These are phyloP conservation scores for Teunomyces gatunensis DNA, from an alignment of 805 yeast genomes.

Conservation along the genomic window DNA sequence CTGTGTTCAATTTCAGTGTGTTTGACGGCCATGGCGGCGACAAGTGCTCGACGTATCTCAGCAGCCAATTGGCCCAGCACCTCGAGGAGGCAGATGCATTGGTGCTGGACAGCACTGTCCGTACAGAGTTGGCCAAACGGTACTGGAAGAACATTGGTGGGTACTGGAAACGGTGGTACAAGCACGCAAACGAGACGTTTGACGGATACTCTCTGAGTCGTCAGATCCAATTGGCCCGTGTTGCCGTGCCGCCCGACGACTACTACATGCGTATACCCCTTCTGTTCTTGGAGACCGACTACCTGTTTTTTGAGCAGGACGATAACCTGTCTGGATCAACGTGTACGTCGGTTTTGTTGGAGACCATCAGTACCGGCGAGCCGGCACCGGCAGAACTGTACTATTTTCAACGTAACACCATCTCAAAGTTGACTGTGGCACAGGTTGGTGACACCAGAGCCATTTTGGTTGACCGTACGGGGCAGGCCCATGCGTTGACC, in stretches of 20 bases:
- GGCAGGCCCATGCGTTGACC: slow-evolving; percentile 77
- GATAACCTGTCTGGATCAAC: slow-evolving; percentile 63
- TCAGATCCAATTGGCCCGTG: slow-evolving; percentile 17
- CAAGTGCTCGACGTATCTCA: slow-evolving; percentile 64
- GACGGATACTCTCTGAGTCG: slow-evolving; percentile 12
- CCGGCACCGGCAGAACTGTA: slow-evolving; percentile 30
- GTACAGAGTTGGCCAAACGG: slow-evolving; percentile 44
- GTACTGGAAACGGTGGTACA: slow-evolving; percentile 81
- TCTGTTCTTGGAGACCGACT: slow-evolving; percentile 65
- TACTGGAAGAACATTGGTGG: slow-evolving; percentile 68
- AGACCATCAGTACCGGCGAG: slow-evolving; percentile 38
- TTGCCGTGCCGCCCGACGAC: slow-evolving; percentile 44
- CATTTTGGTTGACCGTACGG: slow-evolving; percentile 75
- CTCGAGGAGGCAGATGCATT: slow-evolving; percentile 46
- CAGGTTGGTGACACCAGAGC: slow-evolving; percentile 94
- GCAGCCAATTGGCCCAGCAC: slow-evolving; percentile 48
- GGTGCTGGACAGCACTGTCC: slow-evolving; percentile 15
- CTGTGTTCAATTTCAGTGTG: slow-evolving; percentile 62
- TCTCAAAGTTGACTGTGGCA: slow-evolving; percentile 69
- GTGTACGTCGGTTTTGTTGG: slow-evolving; percentile 62
- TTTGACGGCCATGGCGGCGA: slow-evolving; percentile 96
- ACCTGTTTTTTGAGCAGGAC: slow-evolving; percentile 46
- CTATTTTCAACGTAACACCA: slow-evolving; percentile 65
- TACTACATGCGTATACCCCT: slow-evolving; percentile 58
- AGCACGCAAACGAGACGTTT: slow-evolving; percentile 39